Evolutionary conservation across 1,284 basidiomycete species (phyloP).

Genomic region (Volvariella surrecta): DNA sequence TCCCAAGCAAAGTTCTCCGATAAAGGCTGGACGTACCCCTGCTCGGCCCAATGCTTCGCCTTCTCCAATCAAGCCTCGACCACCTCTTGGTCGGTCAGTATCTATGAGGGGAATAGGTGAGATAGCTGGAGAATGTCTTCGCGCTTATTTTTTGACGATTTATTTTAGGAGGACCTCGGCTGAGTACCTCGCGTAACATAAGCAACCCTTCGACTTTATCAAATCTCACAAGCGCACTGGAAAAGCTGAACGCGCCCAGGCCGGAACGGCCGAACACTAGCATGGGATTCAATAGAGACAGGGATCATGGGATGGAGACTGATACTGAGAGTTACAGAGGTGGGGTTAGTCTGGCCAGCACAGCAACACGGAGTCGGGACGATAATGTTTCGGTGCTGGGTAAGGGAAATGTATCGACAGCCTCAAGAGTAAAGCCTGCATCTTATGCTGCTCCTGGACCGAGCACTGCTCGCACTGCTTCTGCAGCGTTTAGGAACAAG

Average conservation of each 20-base stretch:
- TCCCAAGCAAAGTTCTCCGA: too few relatives aligned
- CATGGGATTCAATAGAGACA: slow-evolving; percentile 46
- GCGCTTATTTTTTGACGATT: background rate
- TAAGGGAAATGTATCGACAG: slow-evolving; percentile 6
- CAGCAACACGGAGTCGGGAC: slow-evolving; percentile 16
- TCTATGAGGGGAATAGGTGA: too few relatives aligned
- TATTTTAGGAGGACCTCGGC: background rate
- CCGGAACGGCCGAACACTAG: slow-evolving; percentile 56
- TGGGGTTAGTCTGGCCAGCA: too few relatives aligned
- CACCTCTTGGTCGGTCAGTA: slow-evolving; percentile 14
- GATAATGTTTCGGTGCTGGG: slow-evolving; percentile 14
- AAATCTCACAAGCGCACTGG: slow-evolving; percentile 49
- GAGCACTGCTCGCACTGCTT: background rate
- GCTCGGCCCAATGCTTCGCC: slow-evolving; percentile 11
- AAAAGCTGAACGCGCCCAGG: slow-evolving; percentile 52
- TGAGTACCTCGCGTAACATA: slow-evolving; percentile 13
- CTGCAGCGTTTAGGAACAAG: slow-evolving; percentile 9
- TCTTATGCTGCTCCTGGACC: slow-evolving; percentile 1
- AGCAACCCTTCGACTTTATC: slow-evolving; percentile 30
- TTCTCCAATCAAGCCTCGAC: slow-evolving; percentile 27
- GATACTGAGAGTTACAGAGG: slow-evolving; percentile 8
- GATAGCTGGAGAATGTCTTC: slow-evolving; percentile 4
- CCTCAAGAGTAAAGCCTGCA: slow-evolving; percentile 8
- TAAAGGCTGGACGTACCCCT: too few relatives aligned
- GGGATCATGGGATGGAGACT: slow-evolving; percentile 6